Evolutionary conservation across 2,329 filamentous ascomycete species (phyloP), one percentile per base, ranked within the genome.

Genomic region (Aspergillus fumigatiaffinis): DNA sequence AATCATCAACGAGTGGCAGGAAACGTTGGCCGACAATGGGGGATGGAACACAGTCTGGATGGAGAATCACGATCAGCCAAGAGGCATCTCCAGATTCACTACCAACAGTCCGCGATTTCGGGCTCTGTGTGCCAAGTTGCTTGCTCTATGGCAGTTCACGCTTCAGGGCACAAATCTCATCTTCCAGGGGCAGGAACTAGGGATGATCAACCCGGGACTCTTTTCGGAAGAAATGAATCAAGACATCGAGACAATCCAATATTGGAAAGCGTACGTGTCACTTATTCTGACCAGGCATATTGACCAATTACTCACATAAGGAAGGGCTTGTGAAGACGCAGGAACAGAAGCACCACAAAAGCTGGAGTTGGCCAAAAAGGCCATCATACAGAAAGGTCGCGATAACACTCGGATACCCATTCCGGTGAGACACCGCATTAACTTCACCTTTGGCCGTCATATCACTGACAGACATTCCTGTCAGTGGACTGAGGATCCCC

Each of bases 21-120:
- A 67, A 0, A 72, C 78, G 14, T 80, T 84, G 74, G 55, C 84
- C 73, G 76, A 78, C 52, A 76, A 79, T 29, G 73, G 80, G 51
- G 84, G 82, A 20, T 87, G 84, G 84, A 85, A 83, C 61, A 82
- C 83, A 0, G 69, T 84, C 20, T 86, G 83, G 65, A 76, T 84
- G 21, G 84, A 87, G 67, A 86, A 85, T 67, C 84, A 87, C 70
- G 84, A 87, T 65, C 82, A 85, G 63, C 77, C 80, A 3, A 80
- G 62, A 20, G 55, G 53, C 1, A 59, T 65, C 14, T 60, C 57
- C 3, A 55, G 63, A 9, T 62, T 61, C 28, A 76, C 74, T 10
- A 73, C 75, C 46, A 79, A 81, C 55, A 71, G 71, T 20, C 77
- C 77, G 6, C 49, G 57, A 29, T 59, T 59, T 42, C 56, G 63